A percentile compares a stretch with the other conserved stretches of the same genome.
Evolutionary conservation across 1,139 yeast genomes (phyloP).

Genomic region (Nakaseomyces bracarensis): DNA sequence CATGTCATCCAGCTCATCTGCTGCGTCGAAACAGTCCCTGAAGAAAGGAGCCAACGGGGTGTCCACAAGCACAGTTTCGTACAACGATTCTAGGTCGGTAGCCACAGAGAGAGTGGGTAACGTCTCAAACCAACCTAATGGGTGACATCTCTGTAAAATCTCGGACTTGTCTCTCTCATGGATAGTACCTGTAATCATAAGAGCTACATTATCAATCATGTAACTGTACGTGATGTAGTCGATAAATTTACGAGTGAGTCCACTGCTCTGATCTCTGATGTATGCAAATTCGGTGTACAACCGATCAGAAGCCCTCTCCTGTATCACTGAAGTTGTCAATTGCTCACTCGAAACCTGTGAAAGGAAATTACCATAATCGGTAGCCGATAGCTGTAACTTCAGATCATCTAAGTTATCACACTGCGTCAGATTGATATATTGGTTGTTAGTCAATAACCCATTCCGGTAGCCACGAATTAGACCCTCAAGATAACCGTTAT

Average conservation of each 20-base stretch:
- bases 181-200: constrained; percentile 93
- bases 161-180: constrained; percentile 90
- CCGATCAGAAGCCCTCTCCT: constrained; percentile 66
- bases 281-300: constrained; percentile 79
- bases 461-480: constrained; percentile 89
- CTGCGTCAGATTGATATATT: constrained; percentile 86
- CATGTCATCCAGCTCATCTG: constrained; percentile 89
- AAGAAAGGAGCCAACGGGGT: constrained; percentile 97
- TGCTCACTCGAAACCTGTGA: constrained; percentile 75
- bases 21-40: constrained; percentile 73
- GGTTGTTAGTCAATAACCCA: constrained; percentile 67
- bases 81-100: constrained; percentile 84
- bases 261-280: constrained; percentile 74
- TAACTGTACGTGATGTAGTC: constrained; percentile 91
- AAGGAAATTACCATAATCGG: constrained; percentile 89
- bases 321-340: constrained; percentile 68
- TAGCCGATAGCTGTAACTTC: constrained; percentile 85
- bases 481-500: constrained; percentile 86
- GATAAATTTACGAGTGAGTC: constrained; percentile 70
- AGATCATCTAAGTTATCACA: constrained; percentile 93
- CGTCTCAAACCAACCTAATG: constrained; percentile 97
- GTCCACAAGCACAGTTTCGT: constrained; percentile 90
- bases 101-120: constrained; percentile 92
- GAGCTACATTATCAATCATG: constrained; percentile 95
- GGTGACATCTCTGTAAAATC: constrained; percentile 83